Evolutionary conservation across 176 grass and related monocot genomes (phyloP).

Genomic region (Paspalum vaginatum): DNA sequence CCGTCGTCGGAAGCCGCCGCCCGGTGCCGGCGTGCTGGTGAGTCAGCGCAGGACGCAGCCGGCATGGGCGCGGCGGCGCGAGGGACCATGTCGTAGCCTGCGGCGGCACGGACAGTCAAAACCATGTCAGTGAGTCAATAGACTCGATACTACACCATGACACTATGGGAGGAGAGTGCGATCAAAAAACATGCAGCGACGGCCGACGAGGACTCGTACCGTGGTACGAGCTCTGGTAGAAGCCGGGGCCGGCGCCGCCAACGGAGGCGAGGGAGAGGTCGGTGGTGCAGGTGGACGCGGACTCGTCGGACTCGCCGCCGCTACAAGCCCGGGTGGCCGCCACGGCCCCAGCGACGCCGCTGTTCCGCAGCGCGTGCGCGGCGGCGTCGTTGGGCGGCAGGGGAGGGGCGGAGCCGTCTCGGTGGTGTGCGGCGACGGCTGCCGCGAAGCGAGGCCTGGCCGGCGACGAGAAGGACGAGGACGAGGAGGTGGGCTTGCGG

Average conservation of each 20-base stretch:
- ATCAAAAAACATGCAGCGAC: not conserved
- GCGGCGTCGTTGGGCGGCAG: not conserved
- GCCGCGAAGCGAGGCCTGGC: not conserved
- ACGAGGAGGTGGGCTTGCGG: slow-evolving; percentile 42
- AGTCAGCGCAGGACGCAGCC: slow-evolving; percentile 20
- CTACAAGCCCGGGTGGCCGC: slow-evolving; percentile 34
- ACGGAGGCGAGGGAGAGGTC: slow-evolving; percentile 66
- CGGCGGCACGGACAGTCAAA: not conserved
- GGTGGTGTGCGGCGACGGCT: not conserved
- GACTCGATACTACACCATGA: no score
- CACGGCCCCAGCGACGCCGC: no score
- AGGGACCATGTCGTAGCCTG: slow-evolving; percentile 45
- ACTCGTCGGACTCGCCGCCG: slow-evolving; percentile 67
- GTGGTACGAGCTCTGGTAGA: slow-evolving; percentile 36
- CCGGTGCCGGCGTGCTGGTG: not conserved
- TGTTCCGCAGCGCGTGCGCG: not conserved
- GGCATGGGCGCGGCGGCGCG: not conserved
- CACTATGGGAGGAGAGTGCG: not conserved
- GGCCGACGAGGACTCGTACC: not conserved
- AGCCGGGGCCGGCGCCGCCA: slow-evolving; percentile 33
- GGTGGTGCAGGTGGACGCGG: slow-evolving; percentile 73
- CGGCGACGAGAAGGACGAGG: not conserved
- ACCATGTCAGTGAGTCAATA: slow-evolving; percentile 8
- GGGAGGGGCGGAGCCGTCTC: not conserved
- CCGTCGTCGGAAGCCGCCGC: not conserved